Evolutionary conservation across 345 rosid species (phyloP).

Genomic region (Citrus medica): DNA sequence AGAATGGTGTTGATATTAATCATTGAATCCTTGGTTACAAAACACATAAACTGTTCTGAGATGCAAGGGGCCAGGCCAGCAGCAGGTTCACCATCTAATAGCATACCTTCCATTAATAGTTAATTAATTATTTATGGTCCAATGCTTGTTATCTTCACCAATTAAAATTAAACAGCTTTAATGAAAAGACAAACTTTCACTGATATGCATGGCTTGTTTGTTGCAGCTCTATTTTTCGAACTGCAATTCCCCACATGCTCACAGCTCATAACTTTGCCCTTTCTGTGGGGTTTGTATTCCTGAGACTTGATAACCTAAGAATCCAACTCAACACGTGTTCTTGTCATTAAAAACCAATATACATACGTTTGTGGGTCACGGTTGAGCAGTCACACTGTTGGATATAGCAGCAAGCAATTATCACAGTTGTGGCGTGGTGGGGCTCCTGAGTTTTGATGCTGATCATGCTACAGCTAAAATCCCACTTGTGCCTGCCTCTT

Average conservation of each 20-base stretch:
- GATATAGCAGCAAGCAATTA: not conserved
- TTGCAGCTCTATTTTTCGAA: not conserved
- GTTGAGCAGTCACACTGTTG: not conserved
- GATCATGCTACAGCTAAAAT: slow-evolving; percentile 28
- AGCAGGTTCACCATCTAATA: not conserved
- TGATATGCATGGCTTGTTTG: not conserved
- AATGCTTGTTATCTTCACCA: not conserved
- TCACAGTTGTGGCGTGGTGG: slow-evolving; percentile 26
- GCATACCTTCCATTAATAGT: not conserved
- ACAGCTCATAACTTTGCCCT: slow-evolving; percentile 27
- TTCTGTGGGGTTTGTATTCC: slow-evolving; percentile 8
- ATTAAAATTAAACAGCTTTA: not conserved
- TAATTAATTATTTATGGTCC: not conserved
- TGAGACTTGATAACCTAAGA: slow-evolving; percentile 13
- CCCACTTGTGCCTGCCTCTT: slow-evolving; percentile 28
- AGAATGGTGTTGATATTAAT: not conserved
- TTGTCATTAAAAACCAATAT: slow-evolving; percentile 22
- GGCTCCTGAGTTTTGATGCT: not conserved
- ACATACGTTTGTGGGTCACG: not conserved
- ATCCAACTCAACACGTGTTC: slow-evolving; percentile 29
- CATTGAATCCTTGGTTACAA: not conserved
- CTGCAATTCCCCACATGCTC: slow-evolving; percentile 20
- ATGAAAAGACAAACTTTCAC: slow-evolving; percentile 4
- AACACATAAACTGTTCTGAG: not conserved
- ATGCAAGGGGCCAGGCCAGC: not conserved